Conservation (phyloP, 345 rosid genomes). For the Passiflora organensis region DNA sequence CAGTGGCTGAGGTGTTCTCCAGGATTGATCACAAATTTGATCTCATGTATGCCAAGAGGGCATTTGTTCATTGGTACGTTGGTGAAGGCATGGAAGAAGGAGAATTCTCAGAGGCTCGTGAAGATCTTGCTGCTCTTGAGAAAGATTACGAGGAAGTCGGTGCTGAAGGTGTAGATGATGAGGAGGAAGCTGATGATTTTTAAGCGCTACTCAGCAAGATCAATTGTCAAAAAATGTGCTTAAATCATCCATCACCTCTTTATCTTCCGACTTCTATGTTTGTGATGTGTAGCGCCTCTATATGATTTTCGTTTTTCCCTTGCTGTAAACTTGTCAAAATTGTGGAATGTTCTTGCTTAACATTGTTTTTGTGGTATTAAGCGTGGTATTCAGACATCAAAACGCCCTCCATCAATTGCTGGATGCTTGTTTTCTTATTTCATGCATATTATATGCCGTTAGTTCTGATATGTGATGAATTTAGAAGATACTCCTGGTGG, state of each 20-base stretch:
- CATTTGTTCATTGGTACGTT: conserved; percentile 37
- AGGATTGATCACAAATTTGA: conserved; percentile 34
- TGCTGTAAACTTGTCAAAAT: conserved; percentile 3
- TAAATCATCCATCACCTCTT: too few relatives aligned
- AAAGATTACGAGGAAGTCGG: conserved; percentile 33
- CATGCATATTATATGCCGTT: too few relatives aligned
- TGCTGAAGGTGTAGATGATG: conserved; percentile 29
- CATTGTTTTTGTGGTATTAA: too few relatives aligned
- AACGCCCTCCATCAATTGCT: too few relatives aligned
- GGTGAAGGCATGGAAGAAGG: conserved; percentile 44
- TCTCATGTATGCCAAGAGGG: conserved; percentile 38
- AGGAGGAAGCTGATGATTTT: conserved; percentile 27
- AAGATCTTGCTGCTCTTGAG: conserved; percentile 33
- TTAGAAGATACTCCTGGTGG: too few relatives aligned
- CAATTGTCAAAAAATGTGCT: too few relatives aligned
- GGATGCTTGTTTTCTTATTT: too few relatives aligned
- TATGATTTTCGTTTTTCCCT: neutral
- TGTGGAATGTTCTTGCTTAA: neutral
- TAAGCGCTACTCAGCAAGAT: neutral
- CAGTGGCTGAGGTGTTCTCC: conserved; percentile 37
- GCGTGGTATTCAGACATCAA: too few relatives aligned
- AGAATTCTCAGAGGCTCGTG: conserved; percentile 35
- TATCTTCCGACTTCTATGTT: neutral
- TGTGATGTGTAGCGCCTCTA: conserved; percentile 1
- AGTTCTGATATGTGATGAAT: too few relatives aligned